Base-by-base conservation (phyloP, 2,329 filamentous ascomycete species). In the Purpureocillium takamizusanense region DNA sequence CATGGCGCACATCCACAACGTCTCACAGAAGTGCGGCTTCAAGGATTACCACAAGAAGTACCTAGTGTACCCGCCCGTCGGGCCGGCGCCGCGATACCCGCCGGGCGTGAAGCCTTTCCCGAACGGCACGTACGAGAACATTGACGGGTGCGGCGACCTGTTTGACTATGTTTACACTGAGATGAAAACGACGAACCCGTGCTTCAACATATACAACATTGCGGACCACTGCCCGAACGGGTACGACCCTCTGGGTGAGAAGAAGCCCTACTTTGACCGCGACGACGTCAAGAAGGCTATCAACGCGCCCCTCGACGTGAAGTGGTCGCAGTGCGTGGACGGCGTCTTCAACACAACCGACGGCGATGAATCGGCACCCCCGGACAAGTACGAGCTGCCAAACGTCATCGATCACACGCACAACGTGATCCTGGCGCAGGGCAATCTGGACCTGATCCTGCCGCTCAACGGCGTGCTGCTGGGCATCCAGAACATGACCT, bases 401-500 rank as follows among this genome's bases (percentile, higher is more conserved):
- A 64, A 75, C 29, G 77, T 90, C 28, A 86, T 90, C 45, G 84
- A 90, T 50, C 66, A 69, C 25, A 84, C 83, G 2, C 70, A 82
- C 34, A 80, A 81, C 44, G 84, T 86, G 8, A 70, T 92, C 47
- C 78, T 92, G 51, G 81, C 70, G 3, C 83, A 89, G 51, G 86
- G 83, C 10, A 63, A 73, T 35, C 69, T 82, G 10, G 86, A 88
- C 60, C 83, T 72, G 52, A 70, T 84, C 42, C 68, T 86, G 9
- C 65, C 81, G 17, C 66, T 70, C 50, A 83, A 84, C 54, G 84
- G 83, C 13, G 83, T 83, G 0, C 66, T 90, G 2, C 64, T 86
- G 7, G 72, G 73, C 1, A 79, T 89, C 42, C 84, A 90, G 54
- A 88, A 88, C 63, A 86, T 89, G 78, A 88, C 83, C 0, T 90